Evolutionary conservation across 345 rosid genomes (phyloP), one percentile per base, ranked within the genome.

Genomic region (Gossypium turneri): DNA sequence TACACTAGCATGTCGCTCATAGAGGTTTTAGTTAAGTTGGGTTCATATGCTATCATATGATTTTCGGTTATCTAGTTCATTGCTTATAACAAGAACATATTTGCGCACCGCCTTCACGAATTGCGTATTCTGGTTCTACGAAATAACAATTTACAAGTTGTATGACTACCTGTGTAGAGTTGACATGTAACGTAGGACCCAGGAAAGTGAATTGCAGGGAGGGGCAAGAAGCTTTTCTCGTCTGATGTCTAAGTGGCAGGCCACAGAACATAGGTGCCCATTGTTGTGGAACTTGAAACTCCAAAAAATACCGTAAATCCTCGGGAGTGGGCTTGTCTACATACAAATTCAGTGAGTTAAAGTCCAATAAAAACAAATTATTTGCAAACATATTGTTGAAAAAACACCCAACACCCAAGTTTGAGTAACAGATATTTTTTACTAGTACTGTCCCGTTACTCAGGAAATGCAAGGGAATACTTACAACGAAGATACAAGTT

Each of bases 401-500:
- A 34, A 34, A 34, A 34, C 41, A 7, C 41, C 41, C 1, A 34
- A 1, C 41, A 34, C 7, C 7, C 7, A 34, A 34, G 41, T 34
- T 34, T 34, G 41, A 5, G 41, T 34, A 34, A 34, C 41, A 34
- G 0, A 34, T 5, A 0, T 34, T 34, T 34, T 34, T 34, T 34
- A 34, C 41, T 34, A 34, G 41, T 1, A 34, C 41, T 5, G 7
- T 34, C 41, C 41, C 7, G 13, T 66, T 20, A 45, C 9, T 43
- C 57, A 3, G 43, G 73, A 11, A 76, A 20, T 44, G 62, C 53
- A 11, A 57, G 22, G 24, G 29, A 78, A 75, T 74, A 85, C 94
- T 85, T 82, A 90, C 94, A 90, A 55, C 92, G 94, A 59, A 88
- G 82, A 70, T 90, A 88, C 76, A 88, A 80, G 80, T 90, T 90